Conservation (phyloP, 1,284 basidiomycete genomes). For the Prillingera fragicola region DNA sequence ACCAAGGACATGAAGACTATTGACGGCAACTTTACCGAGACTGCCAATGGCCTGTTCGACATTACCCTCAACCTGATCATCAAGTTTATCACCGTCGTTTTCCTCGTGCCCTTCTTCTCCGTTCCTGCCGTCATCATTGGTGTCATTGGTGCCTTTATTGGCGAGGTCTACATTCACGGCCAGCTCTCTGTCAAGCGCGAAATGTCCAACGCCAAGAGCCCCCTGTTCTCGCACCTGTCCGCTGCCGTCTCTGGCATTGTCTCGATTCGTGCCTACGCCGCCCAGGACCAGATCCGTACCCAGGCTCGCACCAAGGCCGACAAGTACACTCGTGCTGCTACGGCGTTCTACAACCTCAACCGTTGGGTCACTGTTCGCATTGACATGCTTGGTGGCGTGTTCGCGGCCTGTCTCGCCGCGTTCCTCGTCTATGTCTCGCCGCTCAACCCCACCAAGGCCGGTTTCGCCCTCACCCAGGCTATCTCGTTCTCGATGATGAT, state of each 20-base stretch:
- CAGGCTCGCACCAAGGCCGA: slow-evolving; percentile 42
- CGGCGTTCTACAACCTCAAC: slow-evolving; percentile 45
- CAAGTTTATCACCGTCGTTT: slow-evolving; percentile 52
- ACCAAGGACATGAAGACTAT: slow-evolving; percentile 56
- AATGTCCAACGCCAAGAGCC: slow-evolving; percentile 62
- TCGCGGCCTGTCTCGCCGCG: slow-evolving; percentile 34
- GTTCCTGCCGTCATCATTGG: slow-evolving; percentile 47
- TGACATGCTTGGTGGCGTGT: slow-evolving; percentile 46
- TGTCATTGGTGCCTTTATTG: slow-evolving; percentile 52
- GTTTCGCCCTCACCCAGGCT: slow-evolving; percentile 47
- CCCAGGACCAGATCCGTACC: slow-evolving; percentile 34
- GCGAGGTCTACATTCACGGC: slow-evolving; percentile 57
- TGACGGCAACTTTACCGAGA: slow-evolving; percentile 44
- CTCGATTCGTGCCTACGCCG: slow-evolving; percentile 49
- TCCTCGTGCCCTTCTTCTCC: slow-evolving; percentile 52
- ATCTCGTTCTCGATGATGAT: slow-evolving; percentile 44
- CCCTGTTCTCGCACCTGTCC: slow-evolving; percentile 65
- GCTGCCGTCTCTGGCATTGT: slow-evolving; percentile 61
- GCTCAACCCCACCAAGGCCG: slow-evolving; percentile 40
- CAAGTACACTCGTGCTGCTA: slow-evolving; percentile 46
- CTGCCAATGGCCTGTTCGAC: slow-evolving; percentile 36
- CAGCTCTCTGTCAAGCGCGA: slow-evolving; percentile 68
- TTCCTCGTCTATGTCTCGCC: slow-evolving; percentile 43
- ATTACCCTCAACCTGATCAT: slow-evolving; percentile 47
- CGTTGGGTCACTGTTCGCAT: slow-evolving; percentile 46